Conservation (phyloP, 768 basidiomycete genomes). For the Lyophyllum atratum region DNA sequence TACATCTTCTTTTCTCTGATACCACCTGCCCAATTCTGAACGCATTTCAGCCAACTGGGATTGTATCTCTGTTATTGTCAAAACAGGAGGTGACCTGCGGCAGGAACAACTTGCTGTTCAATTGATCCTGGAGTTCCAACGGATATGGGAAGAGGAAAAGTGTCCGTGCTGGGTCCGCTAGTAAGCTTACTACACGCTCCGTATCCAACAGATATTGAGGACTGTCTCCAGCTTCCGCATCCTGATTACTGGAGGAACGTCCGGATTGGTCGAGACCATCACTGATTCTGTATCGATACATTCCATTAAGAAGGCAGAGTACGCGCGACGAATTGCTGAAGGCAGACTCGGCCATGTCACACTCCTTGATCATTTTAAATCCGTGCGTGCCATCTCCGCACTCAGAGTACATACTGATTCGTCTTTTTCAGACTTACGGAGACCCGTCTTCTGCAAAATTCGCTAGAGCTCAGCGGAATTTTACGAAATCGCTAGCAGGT, state of each 20-base stretch:
- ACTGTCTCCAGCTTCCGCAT: conserved; percentile 73
- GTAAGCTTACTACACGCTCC: conserved; percentile 42
- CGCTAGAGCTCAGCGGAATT: conserved; percentile 87
- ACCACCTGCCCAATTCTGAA: background rate
- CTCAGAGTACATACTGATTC: background rate
- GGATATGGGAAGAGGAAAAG: conserved; percentile 94
- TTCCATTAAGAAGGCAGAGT: conserved; percentile 99
- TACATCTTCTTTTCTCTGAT: conserved; percentile 28
- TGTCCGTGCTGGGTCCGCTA: conserved; percentile 94
- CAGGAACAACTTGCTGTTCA: conserved; percentile 98
- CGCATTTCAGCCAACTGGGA: conserved; percentile 69
- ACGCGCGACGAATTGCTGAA: conserved; percentile 82
- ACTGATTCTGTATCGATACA: conserved; percentile 98
- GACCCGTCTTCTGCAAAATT: conserved; percentile 87
- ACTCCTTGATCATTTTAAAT: conserved; percentile 88
- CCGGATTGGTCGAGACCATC: conserved; percentile 96
- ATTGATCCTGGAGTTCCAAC: conserved; percentile 88
- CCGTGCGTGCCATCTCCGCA: conserved; percentile 47
- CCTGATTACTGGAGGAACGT: conserved; percentile 88
- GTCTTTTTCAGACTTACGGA: conserved; percentile 75
- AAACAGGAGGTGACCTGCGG: conserved; percentile 94
- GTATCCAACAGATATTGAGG: background rate
- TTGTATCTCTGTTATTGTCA: conserved; percentile 96
- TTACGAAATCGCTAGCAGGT: conserved; percentile 91
- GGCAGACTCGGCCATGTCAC: conserved; percentile 87